phyloP scores from a whole-genome alignment of 345 rosid genomes.

The Balakata baccata region DNA sequence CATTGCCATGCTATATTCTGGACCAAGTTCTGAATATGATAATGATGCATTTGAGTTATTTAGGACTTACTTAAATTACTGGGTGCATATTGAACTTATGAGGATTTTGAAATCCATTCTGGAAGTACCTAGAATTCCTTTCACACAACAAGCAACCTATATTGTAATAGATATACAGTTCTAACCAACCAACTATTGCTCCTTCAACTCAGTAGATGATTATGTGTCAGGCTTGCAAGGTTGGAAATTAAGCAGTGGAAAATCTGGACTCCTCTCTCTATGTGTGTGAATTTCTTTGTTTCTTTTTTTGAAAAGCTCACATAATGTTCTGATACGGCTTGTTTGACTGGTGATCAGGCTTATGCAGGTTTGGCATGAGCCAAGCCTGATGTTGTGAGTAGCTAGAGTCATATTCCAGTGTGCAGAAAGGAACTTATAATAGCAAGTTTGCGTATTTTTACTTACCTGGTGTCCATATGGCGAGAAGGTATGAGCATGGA shows the following conservation, averaged over 20 bases:
- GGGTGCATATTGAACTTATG: background rate
- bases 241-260: background rate
- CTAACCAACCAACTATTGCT: background rate
- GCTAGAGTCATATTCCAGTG: background rate
- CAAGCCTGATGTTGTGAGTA: background rate
- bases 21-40: background rate
- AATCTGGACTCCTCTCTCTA: background rate
- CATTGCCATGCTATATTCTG: background rate
- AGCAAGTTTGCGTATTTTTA: background rate
- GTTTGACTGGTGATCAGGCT: background rate
- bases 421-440: background rate
- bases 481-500: constrained; percentile 33
- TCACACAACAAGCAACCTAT: background rate
- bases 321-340: background rate
- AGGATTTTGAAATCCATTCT: too few species aligned
- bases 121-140: too few species aligned
- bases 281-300: too few species aligned
- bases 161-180: background rate
- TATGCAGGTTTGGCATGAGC: background rate
- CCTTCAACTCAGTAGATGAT: background rate
- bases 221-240: background rate
- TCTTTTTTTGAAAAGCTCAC: too few species aligned
- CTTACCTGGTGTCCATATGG: constrained; percentile 38
- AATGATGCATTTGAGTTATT: background rate
- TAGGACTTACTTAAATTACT: background rate